These are phyloP conservation scores for Achlya hypogyna DNA, from an alignment of 352 stramenopile species.

Conservation along the genomic window DNA sequence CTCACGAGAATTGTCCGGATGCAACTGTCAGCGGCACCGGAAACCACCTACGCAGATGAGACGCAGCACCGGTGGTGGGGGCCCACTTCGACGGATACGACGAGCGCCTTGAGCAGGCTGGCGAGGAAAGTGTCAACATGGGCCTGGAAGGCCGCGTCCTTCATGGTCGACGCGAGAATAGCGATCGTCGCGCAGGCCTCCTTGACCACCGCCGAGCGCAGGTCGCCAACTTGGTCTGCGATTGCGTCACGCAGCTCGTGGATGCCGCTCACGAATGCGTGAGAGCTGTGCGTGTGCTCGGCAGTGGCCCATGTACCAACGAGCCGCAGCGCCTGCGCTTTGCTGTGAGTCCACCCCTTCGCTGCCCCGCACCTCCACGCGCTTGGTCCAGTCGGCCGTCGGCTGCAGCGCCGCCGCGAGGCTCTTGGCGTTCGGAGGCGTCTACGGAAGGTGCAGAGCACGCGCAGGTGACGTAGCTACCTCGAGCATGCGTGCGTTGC, in stretches of 20 bases:
- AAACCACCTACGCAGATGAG: neutral
- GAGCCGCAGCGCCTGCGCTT: neutral
- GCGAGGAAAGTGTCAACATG: constrained; percentile 2
- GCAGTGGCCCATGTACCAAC: neutral
- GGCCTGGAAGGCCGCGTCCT: constrained; percentile 8
- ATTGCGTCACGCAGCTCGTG: constrained; percentile 7
- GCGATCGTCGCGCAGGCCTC: constrained; percentile 5
- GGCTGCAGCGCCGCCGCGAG: too few relatives aligned
- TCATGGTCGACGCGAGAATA: constrained; percentile 6
- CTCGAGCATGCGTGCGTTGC: too few relatives aligned
- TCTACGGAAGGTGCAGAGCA: too few relatives aligned
- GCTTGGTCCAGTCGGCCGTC: neutral
- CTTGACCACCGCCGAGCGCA: constrained; percentile 4
- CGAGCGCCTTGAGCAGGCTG: constrained; percentile 1
- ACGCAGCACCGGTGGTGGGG: neutral
- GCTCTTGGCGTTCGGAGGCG: too few relatives aligned
- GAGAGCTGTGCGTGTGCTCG: neutral
- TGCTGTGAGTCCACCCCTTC: neutral
- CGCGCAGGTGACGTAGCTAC: too few relatives aligned
- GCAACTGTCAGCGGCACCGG: neutral
- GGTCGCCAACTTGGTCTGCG: constrained; percentile 2
- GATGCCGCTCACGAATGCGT: constrained; percentile 3
- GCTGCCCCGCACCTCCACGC: neutral
- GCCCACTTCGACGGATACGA: neutral
- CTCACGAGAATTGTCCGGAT: constrained; percentile 2